These are phyloP conservation scores for Mortierella sp. DNA, from an alignment of 371 early-diverging fungal genomes.

Conservation along the genomic window DNA sequence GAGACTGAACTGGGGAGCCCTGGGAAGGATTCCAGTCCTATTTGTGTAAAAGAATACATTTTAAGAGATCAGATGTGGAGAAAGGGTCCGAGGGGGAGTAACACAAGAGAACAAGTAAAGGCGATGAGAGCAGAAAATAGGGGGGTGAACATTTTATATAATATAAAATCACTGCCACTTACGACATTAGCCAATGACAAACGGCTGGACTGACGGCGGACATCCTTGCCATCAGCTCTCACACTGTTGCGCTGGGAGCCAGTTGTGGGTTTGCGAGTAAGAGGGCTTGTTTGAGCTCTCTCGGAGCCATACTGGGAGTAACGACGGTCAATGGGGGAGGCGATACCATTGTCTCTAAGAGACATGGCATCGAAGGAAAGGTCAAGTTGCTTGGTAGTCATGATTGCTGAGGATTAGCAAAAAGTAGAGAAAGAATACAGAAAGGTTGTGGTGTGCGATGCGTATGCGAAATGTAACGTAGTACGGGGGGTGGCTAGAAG, in stretches of 20 bases:
- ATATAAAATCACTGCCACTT: slow-evolving; percentile 11
- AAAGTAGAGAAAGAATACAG: neutral
- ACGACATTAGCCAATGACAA: slow-evolving; percentile 44
- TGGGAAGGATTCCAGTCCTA: slow-evolving; percentile 52
- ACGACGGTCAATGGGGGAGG: slow-evolving; percentile 53
- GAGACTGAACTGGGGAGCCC: slow-evolving; percentile 47
- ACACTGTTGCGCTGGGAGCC: slow-evolving; percentile 51
- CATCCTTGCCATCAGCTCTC: slow-evolving; percentile 41
- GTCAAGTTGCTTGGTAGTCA: slow-evolving; percentile 58
- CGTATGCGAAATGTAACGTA: slow-evolving; percentile 1
- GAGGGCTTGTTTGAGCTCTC: slow-evolving; percentile 29
- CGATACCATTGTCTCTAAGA: slow-evolving; percentile 56
- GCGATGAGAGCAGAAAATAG: too few species aligned
- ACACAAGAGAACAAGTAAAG: slow-evolving; percentile 18
- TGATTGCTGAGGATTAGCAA: slow-evolving; percentile 21
- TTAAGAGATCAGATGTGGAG: slow-evolving; percentile 1
- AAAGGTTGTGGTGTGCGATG: neutral
- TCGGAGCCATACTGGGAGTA: slow-evolving; percentile 50
- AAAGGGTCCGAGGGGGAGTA: neutral
- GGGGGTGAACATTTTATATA: neutral
- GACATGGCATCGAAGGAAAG: slow-evolving; percentile 60
- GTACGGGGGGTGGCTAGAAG: neutral
- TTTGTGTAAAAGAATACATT: neutral
- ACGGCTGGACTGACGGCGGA: slow-evolving; percentile 51
- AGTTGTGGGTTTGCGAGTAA: slow-evolving; percentile 42